Base-by-base conservation (phyloP, 2,329 filamentous ascomycete genomes). In the Aspergillus intermedius region DNA sequence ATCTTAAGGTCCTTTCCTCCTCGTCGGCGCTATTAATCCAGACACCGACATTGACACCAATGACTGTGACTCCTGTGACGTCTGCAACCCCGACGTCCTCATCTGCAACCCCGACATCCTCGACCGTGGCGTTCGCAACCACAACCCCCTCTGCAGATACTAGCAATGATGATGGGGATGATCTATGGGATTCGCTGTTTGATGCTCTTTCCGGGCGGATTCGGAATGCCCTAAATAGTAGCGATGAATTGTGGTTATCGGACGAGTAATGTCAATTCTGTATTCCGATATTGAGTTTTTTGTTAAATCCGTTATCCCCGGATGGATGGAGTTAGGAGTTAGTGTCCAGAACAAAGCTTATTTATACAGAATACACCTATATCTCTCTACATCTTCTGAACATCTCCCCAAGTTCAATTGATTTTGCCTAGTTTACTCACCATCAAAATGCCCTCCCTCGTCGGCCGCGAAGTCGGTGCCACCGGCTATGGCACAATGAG, bases 401-500 rank as follows among this genome's bases (percentile, higher is more conserved):
- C 9, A 12, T 28, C 3, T 28, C 10, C 25, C 10, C 25, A 12
- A 28, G 25, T 5, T 12, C 25, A 12, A 4, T 12, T 12, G 3
- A 28, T 28, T 28, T 9, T 19, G n/a, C 39, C 4, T 40, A 30
- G 39, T 23, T 28, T 32, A 42, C 32, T 32, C 9, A 19, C 13
- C 44, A 59, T 23, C 47, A 22, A 22, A 19, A 66, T 66, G 63
- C 62, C 63, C 53, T 52, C 55, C 41, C 58, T 66, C 23, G 50
- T 62, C 22, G 63, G 63, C 51, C 57, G 57, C 35, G 57, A 63
- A 57, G 66, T 81, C 44, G 76, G 77, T 47, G 59, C 66, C 28
- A 75, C 76, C 42, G 79, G 78, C 61, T 79, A 73, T 56, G 78
- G 79, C 54, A 70, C 80, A 35, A 79, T 81, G 77, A 71, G 76